These are phyloP conservation scores for Globisporangium heterothallicum DNA, from an alignment of 352 stramenopile species.

Conservation along the genomic window DNA sequence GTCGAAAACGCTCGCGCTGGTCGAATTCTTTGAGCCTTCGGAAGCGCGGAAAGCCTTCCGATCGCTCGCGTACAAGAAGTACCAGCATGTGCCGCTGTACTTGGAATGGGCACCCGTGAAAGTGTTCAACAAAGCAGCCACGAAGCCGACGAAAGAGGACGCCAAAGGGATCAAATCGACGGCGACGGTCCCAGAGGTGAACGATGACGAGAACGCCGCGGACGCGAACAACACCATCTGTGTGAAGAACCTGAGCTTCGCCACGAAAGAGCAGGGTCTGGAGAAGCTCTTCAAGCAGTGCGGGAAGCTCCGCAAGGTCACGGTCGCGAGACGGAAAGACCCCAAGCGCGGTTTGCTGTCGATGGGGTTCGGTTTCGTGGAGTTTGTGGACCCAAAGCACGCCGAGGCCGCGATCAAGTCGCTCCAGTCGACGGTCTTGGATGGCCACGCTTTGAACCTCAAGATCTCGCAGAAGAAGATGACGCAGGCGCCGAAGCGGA, in stretches of 20 bases:
- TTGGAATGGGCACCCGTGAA: slow-evolving; percentile 96
- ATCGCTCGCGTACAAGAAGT: slow-evolving; percentile 97
- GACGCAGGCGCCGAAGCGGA: slow-evolving; percentile 32
- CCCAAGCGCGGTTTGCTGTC: slow-evolving; percentile 85
- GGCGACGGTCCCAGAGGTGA: slow-evolving; percentile 45
- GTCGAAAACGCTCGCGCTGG: slow-evolving; percentile 93
- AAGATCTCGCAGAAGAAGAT: slow-evolving; percentile 91
- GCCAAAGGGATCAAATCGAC: slow-evolving; percentile 58
- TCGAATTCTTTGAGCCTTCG: slow-evolving; percentile 93
- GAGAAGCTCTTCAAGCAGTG: slow-evolving; percentile 63
- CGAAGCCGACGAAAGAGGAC: slow-evolving; percentile 9
- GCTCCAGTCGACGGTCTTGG: slow-evolving; percentile 85
- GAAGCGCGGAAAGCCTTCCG: slow-evolving; percentile 96
- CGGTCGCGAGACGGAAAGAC: slow-evolving; percentile 79
- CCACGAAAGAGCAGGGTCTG: slow-evolving; percentile 88
- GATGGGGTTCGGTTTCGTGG: slow-evolving; percentile 99
- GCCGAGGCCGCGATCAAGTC: slow-evolving; percentile 80
- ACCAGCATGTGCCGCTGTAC: slow-evolving; percentile 97
- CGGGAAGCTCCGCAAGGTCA: slow-evolving; percentile 80
- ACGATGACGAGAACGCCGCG: slow-evolving; percentile 61
- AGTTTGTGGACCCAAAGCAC: slow-evolving; percentile 88
- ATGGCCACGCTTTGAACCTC: slow-evolving; percentile 94
- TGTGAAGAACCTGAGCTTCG: slow-evolving; percentile 99
- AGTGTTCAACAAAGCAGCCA: slow-evolving; percentile 43
- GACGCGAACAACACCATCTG: slow-evolving; percentile 90